A percentile compares a stretch with the other conserved stretches of the same genome.
Evolutionary conservation across 2,329 filamentous ascomycete genomes (phyloP).

Genomic region (Fusarium phyllophilum): DNA sequence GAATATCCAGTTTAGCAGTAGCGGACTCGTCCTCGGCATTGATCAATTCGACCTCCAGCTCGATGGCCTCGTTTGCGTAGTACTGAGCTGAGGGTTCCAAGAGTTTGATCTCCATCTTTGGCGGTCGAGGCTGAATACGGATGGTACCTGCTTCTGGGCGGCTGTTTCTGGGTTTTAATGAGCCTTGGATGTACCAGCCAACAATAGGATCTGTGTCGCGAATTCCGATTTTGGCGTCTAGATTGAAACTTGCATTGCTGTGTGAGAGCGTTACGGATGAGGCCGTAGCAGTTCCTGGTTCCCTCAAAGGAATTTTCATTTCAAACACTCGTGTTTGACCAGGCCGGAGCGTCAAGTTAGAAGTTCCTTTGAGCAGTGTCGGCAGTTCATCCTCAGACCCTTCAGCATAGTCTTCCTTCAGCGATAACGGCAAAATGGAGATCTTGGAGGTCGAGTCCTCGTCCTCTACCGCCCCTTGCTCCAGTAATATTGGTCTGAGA

Average conservation of each 20-base stretch:
- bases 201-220: conserved; percentile 53
- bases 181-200: conserved; percentile 62
- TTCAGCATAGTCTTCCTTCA: conserved; percentile 47
- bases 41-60: conserved; percentile 73
- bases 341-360: conserved; percentile 73
- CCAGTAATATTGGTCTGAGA: conserved; percentile 64
- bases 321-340: conserved; percentile 76
- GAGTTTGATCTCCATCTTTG: conserved; percentile 83
- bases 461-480: conserved; percentile 49
- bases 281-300: conserved; percentile 80
- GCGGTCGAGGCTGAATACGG: conserved; percentile 85
- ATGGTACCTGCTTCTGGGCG: conserved; percentile 66
- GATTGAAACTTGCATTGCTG: conserved; percentile 71
- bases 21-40: conserved; percentile 89
- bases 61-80: conserved; percentile 84
- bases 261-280: conserved; percentile 71
- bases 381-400: conserved; percentile 45
- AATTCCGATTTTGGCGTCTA: conserved; percentile 72
- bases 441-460: conserved; percentile 7
- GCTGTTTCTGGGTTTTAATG: conserved; percentile 57
- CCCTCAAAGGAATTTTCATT: conserved; percentile 78
- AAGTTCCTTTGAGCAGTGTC: conserved; percentile 61
- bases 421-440: conserved; percentile 42
- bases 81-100: conserved; percentile 74
- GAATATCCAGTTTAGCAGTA: conserved; percentile 74